Base-by-base conservation (phyloP, 306 rosid species). In the Malus orientalis region DNA sequence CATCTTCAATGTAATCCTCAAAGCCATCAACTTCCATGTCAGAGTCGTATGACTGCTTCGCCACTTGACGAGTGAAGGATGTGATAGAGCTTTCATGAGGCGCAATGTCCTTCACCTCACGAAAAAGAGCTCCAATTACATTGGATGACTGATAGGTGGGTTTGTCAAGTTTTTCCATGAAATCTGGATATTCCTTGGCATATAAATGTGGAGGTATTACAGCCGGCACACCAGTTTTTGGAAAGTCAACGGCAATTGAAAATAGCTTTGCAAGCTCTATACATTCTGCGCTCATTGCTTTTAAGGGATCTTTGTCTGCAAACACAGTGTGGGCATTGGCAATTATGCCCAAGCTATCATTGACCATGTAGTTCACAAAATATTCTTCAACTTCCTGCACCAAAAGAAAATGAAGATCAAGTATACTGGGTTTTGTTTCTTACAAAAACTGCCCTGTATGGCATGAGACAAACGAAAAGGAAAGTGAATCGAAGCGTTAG, bases 221-320 rank as follows among this genome's bases (percentile, higher is more conserved):
- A 23, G 97, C 98, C 4, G 97, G 91, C 4, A 89, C 81, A 2
- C 97, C 98, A 2, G 97, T 89, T 77, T 93, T 93, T 3, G 96
- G 92, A 63, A 89, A 91, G 85, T 93, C 98, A 13, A 93, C 97
- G 0, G 98, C 98, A 6, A 79, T 47, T 20, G 97, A 93, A 69
- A 83, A 86, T 57, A 93, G 73, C 79, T 79, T 89, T 27, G 96
- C 97, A 15, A 93, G 96, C 84, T 89, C 78, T 51, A 83, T 44
- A 60, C 97, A 93, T 7, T 79, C 80, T 2, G 7, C 20, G 74
- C 93, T 77, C 96, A 83, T 88, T 67, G 97, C 97, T 83, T 89
- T 89, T 2, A 0, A 0, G 55, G 70, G 13, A 69, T 87, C 81
- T 44, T 16, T 83, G 76, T 93, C 98, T 27, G 98, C 98, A 76